Evolutionary conservation across 2,329 filamentous ascomycete species (phyloP).

Genomic region (Xylariaceae sp.): DNA sequence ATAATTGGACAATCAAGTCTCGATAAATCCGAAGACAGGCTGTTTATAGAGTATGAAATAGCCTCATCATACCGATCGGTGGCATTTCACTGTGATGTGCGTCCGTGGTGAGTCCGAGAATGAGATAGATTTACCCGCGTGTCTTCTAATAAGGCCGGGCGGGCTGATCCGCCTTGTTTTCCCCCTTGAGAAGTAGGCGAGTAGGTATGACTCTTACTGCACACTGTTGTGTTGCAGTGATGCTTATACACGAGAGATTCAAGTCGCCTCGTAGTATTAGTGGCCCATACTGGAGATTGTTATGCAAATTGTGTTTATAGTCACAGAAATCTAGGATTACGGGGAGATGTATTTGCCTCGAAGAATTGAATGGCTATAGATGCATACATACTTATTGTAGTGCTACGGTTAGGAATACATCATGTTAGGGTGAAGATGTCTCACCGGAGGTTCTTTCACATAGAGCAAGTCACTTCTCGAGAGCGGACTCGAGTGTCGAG

Average conservation of each 20-base stretch:
- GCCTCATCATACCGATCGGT: conserved; percentile 7
- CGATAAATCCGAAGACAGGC: neutral
- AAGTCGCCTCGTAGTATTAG: no score
- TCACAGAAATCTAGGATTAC: no score
- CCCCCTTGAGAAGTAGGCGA: neutral
- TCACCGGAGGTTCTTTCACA: conserved; percentile 1
- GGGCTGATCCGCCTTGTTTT: conserved; percentile 14
- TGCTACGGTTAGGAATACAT: no score
- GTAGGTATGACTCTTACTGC: conserved; percentile 3
- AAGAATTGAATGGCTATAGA: neutral
- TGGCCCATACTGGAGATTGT: no score
- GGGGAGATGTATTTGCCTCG: neutral
- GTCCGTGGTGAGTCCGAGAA: conserved; percentile 5
- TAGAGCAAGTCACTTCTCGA: conserved; percentile 12
- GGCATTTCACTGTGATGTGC: conserved; percentile 1
- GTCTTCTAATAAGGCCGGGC: neutral
- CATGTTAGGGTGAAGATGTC: no score
- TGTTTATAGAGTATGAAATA: neutral
- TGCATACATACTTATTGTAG: no score
- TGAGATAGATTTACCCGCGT: conserved; percentile 13
- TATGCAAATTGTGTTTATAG: no score
- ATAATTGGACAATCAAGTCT: neutral
- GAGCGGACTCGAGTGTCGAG: conserved; percentile 7
- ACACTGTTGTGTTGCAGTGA: conserved; percentile 5
- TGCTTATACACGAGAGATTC: conserved; percentile 1